A percentile compares a stretch with the other conserved stretches of the same genome.
Conservation (phyloP, 2,329 filamentous ascomycete species). For the Fusarium sp. region DNA sequence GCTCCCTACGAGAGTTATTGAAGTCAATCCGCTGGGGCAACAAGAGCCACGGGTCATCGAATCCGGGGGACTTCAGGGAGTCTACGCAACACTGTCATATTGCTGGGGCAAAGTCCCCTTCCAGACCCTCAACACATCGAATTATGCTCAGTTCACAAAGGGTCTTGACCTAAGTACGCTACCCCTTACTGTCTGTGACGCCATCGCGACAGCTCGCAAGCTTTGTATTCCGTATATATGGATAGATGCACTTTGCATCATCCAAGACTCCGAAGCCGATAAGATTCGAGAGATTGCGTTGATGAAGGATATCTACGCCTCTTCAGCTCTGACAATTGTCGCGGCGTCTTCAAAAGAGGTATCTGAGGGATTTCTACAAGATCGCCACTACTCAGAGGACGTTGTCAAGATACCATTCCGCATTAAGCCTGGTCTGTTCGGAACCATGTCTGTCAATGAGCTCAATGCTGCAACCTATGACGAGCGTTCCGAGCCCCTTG, state of each 20-base stretch:
- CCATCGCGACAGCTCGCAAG: neutral
- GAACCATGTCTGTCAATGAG: neutral
- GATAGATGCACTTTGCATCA: neutral
- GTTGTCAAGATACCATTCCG: neutral
- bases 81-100: neutral
- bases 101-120: neutral
- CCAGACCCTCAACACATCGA: neutral
- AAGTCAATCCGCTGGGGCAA: neutral
- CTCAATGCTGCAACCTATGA: neutral
- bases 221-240: neutral
- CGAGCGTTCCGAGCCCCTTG: neutral
- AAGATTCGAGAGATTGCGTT: neutral
- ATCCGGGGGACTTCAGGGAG: accelerated
- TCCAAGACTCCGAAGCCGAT: neutral
- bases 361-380: neutral
- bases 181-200: neutral
- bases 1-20: neutral
- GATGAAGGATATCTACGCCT: neutral
- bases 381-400: accelerated
- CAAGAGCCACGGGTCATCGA: neutral
- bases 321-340: neutral
- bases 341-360: neutral
- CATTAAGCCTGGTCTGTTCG: neutral
- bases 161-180: neutral
- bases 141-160: neutral